Evolutionary conservation across 2,329 filamentous ascomycete species (phyloP).

Genomic region (Fusarium compactum): DNA sequence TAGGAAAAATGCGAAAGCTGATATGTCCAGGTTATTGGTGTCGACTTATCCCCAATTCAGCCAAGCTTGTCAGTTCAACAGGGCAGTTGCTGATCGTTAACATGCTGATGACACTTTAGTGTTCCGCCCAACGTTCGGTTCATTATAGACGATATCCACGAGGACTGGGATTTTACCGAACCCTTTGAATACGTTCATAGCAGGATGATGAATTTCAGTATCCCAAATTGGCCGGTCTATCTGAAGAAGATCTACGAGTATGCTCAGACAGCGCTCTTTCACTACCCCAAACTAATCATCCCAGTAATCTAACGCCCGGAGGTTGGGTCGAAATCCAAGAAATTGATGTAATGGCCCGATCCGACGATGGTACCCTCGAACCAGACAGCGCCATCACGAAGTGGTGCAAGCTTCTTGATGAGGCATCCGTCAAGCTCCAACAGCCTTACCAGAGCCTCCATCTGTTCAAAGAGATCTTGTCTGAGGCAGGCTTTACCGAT

Average conservation of each 20-base stretch:
- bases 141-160: constrained; percentile 9
- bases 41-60: constrained; percentile 3
- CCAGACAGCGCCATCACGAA: neutral
- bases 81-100: too few species aligned
- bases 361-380: neutral
- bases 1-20: neutral
- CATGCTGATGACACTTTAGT: neutral
- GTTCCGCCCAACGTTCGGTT: constrained; percentile 9
- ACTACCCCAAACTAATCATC: too few species aligned
- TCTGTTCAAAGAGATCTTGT: neutral
- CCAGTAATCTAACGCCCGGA: neutral
- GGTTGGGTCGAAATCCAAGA: constrained; percentile 16
- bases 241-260: neutral
- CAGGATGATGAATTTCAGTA: constrained; percentile 10
- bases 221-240: neutral
- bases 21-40: neutral
- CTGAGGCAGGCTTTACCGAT: constrained; percentile 5
- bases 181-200: constrained; percentile 9
- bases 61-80: neutral
- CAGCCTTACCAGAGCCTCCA: neutral
- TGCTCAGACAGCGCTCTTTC: neutral
- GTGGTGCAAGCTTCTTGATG: neutral
- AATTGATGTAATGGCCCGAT: neutral
- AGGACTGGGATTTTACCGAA: neutral
- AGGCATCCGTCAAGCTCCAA: neutral